Evolutionary conservation across 2,329 filamentous ascomycete genomes (phyloP).

Genomic region (Fusarium citri): DNA sequence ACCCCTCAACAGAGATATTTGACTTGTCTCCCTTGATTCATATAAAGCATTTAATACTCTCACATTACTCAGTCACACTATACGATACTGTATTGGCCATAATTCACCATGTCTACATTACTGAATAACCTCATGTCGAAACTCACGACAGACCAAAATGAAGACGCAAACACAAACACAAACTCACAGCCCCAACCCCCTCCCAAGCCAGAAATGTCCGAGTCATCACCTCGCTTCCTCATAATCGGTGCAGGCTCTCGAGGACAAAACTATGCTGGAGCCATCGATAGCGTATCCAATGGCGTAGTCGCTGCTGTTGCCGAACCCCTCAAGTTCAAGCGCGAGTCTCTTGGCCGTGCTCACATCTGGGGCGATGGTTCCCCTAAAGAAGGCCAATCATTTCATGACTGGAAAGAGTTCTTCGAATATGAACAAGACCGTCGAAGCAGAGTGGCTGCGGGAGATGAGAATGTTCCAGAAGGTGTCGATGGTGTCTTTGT

Average conservation of each 20-base stretch:
- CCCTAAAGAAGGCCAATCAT: conserved; percentile 73
- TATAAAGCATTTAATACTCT: not conserved
- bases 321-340: conserved; percentile 83
- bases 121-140: conserved; percentile 38
- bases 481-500: conserved; percentile 73
- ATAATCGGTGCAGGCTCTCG: conserved; percentile 87
- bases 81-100: not conserved
- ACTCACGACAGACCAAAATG: conserved; percentile 22
- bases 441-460: conserved; percentile 63
- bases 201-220: conserved; percentile 59
- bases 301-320: conserved; percentile 81
- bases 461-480: conserved; percentile 58
- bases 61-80: not conserved
- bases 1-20: conserved; percentile 11
- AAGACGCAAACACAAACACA: conserved; percentile 3
- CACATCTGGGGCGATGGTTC: conserved; percentile 75
- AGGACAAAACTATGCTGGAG: conserved; percentile 78
- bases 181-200: conserved; percentile 47
- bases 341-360: conserved; percentile 73
- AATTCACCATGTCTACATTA: conserved; percentile 33
- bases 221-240: conserved; percentile 72
- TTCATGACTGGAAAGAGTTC: conserved; percentile 80
- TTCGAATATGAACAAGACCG: conserved; percentile 76
- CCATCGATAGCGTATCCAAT: conserved; percentile 72
- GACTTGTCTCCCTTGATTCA: not conserved